These are phyloP conservation scores for Xylariaceae sp. DNA, from an alignment of 2,329 filamentous ascomycete species.

Conservation along the genomic window DNA sequence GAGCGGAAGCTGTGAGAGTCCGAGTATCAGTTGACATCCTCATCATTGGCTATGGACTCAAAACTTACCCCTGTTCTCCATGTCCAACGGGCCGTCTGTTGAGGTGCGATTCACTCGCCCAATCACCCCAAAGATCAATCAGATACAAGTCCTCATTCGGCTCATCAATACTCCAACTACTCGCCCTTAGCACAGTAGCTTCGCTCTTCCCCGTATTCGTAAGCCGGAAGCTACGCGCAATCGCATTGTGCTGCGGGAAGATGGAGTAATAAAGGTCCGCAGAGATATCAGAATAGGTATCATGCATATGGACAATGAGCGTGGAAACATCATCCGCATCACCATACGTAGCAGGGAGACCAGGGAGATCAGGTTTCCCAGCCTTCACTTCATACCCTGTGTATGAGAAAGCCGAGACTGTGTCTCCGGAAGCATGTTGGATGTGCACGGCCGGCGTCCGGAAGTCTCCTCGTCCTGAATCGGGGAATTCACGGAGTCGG, in stretches of 20 bases:
- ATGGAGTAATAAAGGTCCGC: slow-evolving; percentile 59
- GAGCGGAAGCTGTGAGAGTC: slow-evolving; percentile 50
- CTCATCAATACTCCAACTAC: slow-evolving; percentile 58
- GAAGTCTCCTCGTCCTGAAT: slow-evolving; percentile 59
- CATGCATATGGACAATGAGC: slow-evolving; percentile 51
- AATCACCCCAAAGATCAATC: slow-evolving; percentile 58
- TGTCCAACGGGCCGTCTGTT: slow-evolving; percentile 52
- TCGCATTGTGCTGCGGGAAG: slow-evolving; percentile 56
- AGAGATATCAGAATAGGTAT: slow-evolving; percentile 52
- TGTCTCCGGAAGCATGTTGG: slow-evolving; percentile 52
- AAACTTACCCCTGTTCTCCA: slow-evolving; percentile 47
- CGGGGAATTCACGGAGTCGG: slow-evolving; percentile 57
- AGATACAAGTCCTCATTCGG: slow-evolving; percentile 58
- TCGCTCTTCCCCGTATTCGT: slow-evolving; percentile 52
- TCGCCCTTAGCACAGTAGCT: slow-evolving; percentile 51
- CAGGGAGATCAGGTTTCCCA: slow-evolving; percentile 53
- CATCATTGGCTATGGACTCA: neutral
- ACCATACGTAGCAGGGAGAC: slow-evolving; percentile 57
- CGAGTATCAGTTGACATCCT: slow-evolving; percentile 5
- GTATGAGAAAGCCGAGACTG: slow-evolving; percentile 54
- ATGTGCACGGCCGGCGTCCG: slow-evolving; percentile 57
- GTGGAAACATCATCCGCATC: slow-evolving; percentile 52
- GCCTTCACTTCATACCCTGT: slow-evolving; percentile 48
- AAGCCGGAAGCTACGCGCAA: slow-evolving; percentile 56
- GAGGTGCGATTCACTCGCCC: slow-evolving; percentile 53